A percentile compares a stretch with the other conserved stretches of the same genome.
phyloP scores from a whole-genome alignment of 257 asterid species.

The Anisodus tanguticus region DNA sequence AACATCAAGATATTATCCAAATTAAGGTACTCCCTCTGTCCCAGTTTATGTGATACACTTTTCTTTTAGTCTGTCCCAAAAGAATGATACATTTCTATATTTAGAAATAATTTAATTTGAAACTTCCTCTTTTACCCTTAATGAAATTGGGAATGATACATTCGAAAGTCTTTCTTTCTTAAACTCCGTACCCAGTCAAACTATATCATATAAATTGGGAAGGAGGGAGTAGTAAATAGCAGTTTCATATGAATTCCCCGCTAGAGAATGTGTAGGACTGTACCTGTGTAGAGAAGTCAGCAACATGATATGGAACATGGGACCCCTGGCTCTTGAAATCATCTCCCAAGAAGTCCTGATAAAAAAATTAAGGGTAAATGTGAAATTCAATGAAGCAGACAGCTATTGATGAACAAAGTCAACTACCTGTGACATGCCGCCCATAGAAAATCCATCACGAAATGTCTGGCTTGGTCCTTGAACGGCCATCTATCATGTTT shows the following conservation, averaged over 20 bases:
- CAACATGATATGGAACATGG: slow-evolving; percentile 84
- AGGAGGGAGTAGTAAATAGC: not conserved
- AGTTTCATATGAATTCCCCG: slow-evolving; percentile 18
- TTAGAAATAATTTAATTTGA: too few relatives aligned
- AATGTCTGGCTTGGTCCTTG: slow-evolving; percentile 83
- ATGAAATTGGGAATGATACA: too few relatives aligned
- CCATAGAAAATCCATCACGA: slow-evolving; percentile 83
- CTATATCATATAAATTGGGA: too few relatives aligned
- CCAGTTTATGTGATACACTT: too few relatives aligned
- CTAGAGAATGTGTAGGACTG: not conserved
- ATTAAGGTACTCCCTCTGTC: not conserved
- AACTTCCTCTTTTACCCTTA: too few relatives aligned
- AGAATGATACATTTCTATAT: too few relatives aligned
- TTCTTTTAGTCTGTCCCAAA: too few relatives aligned
- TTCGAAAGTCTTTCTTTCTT: too few relatives aligned
- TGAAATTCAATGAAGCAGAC: not conserved
- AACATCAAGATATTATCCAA: slow-evolving; percentile 13
- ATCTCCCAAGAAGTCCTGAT: slow-evolving; percentile 90
- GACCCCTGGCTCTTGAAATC: slow-evolving; percentile 99
- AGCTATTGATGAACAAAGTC: slow-evolving; percentile 25
- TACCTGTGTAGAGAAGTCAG: slow-evolving; percentile 94
- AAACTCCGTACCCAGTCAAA: too few relatives aligned
- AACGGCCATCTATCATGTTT: slow-evolving; percentile 41
- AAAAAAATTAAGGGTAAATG: slow-evolving; percentile 31
- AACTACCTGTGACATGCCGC: slow-evolving; percentile 94